Evolutionary conservation across 2,329 filamentous ascomycete genomes (phyloP).

Genomic region (Talaromyces piceae): DNA sequence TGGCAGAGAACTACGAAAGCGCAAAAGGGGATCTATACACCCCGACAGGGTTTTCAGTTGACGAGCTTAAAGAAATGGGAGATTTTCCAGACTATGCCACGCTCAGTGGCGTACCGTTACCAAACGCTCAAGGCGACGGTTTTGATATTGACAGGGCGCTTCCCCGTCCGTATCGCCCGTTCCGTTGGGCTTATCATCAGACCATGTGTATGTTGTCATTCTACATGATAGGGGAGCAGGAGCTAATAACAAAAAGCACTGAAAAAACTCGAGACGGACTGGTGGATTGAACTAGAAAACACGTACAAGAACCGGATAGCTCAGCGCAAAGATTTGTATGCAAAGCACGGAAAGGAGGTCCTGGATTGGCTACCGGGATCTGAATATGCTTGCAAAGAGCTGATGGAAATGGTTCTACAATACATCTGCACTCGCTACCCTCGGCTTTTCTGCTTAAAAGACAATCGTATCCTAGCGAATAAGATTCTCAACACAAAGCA

Average conservation of each 20-base stretch:
- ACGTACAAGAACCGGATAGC: conserved; percentile 61
- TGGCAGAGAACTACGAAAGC: conserved; percentile 33
- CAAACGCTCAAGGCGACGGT: conserved; percentile 48
- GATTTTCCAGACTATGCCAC: conserved; percentile 72
- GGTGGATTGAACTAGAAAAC: conserved; percentile 81
- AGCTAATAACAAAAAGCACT: conserved; percentile 47
- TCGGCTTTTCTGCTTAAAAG: conserved; percentile 57
- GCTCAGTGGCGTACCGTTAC: conserved; percentile 67
- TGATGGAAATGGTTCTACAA: conserved; percentile 80
- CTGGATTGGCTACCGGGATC: conserved; percentile 64
- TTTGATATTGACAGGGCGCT: conserved; percentile 64
- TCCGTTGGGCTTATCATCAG: conserved; percentile 79
- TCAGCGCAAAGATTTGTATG: conserved; percentile 60
- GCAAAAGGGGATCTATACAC: conserved; percentile 43
- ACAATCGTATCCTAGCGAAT: conserved; percentile 58
- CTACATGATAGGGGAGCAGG: not conserved
- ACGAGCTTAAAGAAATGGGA: conserved; percentile 62
- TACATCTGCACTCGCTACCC: conserved; percentile 75
- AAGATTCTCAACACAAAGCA: conserved; percentile 57
- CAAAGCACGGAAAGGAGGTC: conserved; percentile 55
- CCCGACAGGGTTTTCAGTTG: conserved; percentile 61
- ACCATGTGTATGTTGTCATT: conserved; percentile 67
- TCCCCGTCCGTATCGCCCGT: conserved; percentile 70
- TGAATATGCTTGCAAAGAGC: conserved; percentile 71
- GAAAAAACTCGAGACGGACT: conserved; percentile 70